Percentiles rank a stretch among this genome's conserved stretches.
Conservation (phyloP, 257 asterid genomes). For the Gentiana macrophylla region DNA sequence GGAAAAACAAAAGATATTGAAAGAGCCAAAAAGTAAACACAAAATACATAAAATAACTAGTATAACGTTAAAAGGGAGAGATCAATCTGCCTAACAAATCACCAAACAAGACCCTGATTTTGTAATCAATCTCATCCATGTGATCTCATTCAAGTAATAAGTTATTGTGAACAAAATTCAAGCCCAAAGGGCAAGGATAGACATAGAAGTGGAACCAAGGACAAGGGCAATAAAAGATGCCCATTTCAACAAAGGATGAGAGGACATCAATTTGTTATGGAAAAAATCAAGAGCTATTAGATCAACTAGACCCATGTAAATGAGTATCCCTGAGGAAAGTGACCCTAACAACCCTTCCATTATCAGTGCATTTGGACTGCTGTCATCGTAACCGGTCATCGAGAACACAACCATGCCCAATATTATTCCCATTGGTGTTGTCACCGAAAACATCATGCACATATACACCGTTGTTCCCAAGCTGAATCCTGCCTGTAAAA, state of each 20-base stretch:
- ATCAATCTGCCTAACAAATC: no score
- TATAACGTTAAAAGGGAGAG: not conserved
- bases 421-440: constrained; percentile 31
- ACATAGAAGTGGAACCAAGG: constrained; percentile 35
- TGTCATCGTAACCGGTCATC: constrained; percentile 29
- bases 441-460: constrained; percentile 36
- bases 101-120: not conserved
- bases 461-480: constrained; percentile 28
- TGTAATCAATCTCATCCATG: not conserved
- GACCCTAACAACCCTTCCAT: constrained; percentile 34
- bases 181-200: constrained; percentile 39
- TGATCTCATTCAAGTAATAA: not conserved
- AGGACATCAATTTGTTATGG: constrained; percentile 31
- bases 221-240: constrained; percentile 29
- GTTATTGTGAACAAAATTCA: constrained; percentile 5
- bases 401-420: constrained; percentile 30
- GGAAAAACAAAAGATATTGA: no score
- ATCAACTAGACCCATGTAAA: constrained; percentile 37
- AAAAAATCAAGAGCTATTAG: constrained; percentile 38
- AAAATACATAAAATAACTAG: not conserved
- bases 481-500: constrained; percentile 34
- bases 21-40: no score
- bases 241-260: constrained; percentile 21
- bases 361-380: constrained; percentile 29
- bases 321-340: constrained; percentile 28